Conservation (phyloP, 805 yeast species). For the Debaryomyces prosopidis region DNA sequence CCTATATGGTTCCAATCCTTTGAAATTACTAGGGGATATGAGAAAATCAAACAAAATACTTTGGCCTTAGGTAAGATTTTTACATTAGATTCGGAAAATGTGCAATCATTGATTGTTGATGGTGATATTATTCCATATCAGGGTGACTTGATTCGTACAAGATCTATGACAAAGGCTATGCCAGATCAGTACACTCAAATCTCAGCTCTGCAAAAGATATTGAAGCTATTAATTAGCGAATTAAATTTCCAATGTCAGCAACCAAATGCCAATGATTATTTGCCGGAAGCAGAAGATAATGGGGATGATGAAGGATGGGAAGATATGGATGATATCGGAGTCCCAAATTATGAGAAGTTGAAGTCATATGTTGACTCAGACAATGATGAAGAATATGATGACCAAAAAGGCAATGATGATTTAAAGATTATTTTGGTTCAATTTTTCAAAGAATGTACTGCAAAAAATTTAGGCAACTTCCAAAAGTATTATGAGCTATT, state of each 20-base stretch:
- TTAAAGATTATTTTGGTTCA: conserved; percentile 42
- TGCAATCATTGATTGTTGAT: conserved; percentile 58
- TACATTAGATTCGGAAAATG: conserved; percentile 53
- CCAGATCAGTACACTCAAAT: conserved; percentile 65
- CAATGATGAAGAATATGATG: conserved; percentile 35
- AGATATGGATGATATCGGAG: conserved; percentile 68
- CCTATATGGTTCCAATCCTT: conserved; percentile 84
- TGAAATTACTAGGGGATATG: conserved; percentile 77
- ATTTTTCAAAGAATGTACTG: conserved; percentile 59
- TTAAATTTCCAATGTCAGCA: conserved; percentile 62
- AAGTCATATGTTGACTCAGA: conserved; percentile 55
- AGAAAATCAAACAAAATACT: conserved; percentile 65
- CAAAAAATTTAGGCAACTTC: conserved; percentile 52
- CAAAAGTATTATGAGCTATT: conserved; percentile 49
- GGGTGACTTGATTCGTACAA: conserved; percentile 70
- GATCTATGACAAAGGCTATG: conserved; percentile 75
- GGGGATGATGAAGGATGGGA: conserved; percentile 69
- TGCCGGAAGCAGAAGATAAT: conserved; percentile 31
- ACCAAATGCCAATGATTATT: conserved; percentile 42
- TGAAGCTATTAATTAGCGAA: conserved; percentile 71
- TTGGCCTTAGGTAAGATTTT: conserved; percentile 70
- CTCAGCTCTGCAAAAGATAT: conserved; percentile 68
- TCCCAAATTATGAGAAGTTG: conserved; percentile 61
- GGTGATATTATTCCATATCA: conserved; percentile 73
- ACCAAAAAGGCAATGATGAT: conserved; percentile 31